phyloP scores from a whole-genome alignment of 2,329 filamentous ascomycete genomes.

The Aspergillus unguis region DNA sequence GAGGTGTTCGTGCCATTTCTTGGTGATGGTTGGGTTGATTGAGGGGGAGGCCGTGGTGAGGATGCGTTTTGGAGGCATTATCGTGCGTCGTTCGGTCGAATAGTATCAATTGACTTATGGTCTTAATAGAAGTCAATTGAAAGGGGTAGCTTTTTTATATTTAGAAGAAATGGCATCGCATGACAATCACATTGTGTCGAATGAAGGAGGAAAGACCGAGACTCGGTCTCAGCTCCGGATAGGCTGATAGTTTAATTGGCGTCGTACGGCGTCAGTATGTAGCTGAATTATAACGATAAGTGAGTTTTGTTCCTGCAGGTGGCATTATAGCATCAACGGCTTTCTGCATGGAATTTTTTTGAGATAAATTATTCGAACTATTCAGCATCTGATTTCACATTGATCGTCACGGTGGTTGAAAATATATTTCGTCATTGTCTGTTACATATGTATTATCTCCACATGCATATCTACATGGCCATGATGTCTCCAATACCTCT shows the following conservation, averaged over 20 bases:
- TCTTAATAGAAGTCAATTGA: not conserved
- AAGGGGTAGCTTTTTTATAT: not conserved
- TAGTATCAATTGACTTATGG: no score
- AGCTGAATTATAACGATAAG: no score
- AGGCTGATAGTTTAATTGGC: not conserved
- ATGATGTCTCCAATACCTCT: no score
- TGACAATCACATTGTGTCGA: conserved; percentile 1
- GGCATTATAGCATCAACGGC: no score
- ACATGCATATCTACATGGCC: no score
- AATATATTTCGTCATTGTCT: no score
- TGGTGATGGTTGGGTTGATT: conserved; percentile 16
- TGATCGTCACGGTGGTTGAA: no score
- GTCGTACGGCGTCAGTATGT: not conserved
- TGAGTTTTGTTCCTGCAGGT: no score
- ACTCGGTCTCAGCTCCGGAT: not conserved
- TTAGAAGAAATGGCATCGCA: not conserved
- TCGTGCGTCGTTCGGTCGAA: not conserved
- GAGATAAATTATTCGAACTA: no score
- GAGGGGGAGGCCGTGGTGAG: conserved; percentile 13
- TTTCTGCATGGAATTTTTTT: no score
- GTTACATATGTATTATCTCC: no score
- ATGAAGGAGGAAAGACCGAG: not conserved
- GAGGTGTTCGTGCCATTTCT: conserved; percentile 44
- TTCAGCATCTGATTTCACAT: no score
- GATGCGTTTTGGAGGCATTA: conserved; percentile 15